These are phyloP conservation scores for Panellus pusillus DNA, from an alignment of 768 basidiomycete species.

Conservation along the genomic window DNA sequence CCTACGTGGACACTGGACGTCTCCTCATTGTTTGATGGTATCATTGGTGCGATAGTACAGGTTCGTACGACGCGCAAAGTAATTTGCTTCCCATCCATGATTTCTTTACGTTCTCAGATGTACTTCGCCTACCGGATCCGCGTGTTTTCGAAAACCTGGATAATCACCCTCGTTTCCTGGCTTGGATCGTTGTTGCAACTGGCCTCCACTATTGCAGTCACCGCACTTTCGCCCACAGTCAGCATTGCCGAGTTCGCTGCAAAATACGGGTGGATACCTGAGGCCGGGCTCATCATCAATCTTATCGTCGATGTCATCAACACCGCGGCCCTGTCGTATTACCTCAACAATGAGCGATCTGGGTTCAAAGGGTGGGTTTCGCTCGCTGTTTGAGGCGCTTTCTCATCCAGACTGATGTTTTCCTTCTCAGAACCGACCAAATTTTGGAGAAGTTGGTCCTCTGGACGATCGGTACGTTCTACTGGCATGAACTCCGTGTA, in stretches of 20 bases:
- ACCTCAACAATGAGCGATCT: background rate
- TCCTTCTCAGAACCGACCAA: background rate
- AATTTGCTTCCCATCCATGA: background rate
- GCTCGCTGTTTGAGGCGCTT: background rate
- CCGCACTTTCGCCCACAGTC: background rate
- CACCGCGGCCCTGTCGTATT: background rate
- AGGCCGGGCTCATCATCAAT: background rate
- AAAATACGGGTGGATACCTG: background rate
- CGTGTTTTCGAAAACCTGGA: background rate
- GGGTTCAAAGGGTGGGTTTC: background rate
- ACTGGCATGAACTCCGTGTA: background rate
- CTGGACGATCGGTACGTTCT: background rate
- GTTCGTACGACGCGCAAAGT: background rate
- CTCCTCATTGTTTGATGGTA: background rate
- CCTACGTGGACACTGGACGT: background rate
- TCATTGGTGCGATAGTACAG: background rate
- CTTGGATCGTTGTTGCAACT: background rate
- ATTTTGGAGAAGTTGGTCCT: background rate
- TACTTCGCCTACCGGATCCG: conserved; percentile 1
- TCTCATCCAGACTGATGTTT: too few species aligned
- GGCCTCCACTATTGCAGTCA: background rate
- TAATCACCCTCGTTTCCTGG: background rate
- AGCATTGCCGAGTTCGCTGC: background rate
- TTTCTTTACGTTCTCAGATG: background rate
- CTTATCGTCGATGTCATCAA: background rate